Evolutionary conservation across 169 alveolate genomes (phyloP), one percentile per base, ranked within the genome.

Genomic region (Miamiensis avidus): DNA sequence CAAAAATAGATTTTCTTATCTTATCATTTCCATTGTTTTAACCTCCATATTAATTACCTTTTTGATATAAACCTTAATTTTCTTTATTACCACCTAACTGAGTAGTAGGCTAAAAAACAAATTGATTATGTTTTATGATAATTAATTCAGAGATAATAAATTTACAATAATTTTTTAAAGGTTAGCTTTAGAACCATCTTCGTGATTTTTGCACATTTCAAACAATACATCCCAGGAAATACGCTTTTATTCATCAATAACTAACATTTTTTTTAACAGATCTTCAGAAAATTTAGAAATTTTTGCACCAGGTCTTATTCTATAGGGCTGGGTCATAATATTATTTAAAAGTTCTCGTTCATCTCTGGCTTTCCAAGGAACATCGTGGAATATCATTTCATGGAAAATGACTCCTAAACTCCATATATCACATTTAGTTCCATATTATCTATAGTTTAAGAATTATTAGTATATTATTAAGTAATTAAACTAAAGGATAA

Each of bases 331-430:
- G 26, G 26, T 64, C 74, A 81, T 73, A 0, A 86, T 86, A 69
- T 86, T 86, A 29, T 86, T 86, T 0, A 86, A 64, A n/a, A 86
- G 64, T 28, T 79, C 78, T 75, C 79, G 28, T 65, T 83, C 87
- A 81, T 86, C 90, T 65, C 77, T 65, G 28, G 90, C 90, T 75
- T 81, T 81, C 90, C 90, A 86, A 65, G 90, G 90, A 0, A 86
- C 81, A 64, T 86, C 85, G 27, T 75, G 33, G 28, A 69, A 81
- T n/a, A 86, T 34, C 90, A 86, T 86, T 75, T 86, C 90, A 65
- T 81, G 84, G 75, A 81, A 86, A 25, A 86, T 86, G 1, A 86
- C 87, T 65, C 87, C 90, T 27, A 86, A 31, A 20, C 87, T 79
- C 90, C 90, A 86, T 0, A 86, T 86, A 76, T 86, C 90, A 29